Percentiles rank a stretch among this genome's conserved stretches.
These are phyloP conservation scores for Fonsecaea nubica DNA, from an alignment of 2,329 filamentous ascomycete genomes.

Conservation along the genomic window DNA sequence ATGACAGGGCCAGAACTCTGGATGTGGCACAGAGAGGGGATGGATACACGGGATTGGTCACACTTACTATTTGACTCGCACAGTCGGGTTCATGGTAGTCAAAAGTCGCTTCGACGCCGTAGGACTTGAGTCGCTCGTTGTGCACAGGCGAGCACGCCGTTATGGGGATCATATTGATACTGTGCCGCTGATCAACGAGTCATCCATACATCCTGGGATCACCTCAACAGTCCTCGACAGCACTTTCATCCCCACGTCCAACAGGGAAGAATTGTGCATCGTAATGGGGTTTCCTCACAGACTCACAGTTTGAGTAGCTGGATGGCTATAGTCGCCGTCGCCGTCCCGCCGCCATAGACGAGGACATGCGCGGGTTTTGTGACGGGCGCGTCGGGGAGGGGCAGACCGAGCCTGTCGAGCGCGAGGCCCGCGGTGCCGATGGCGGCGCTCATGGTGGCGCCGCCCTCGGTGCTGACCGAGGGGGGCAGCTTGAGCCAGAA, in stretches of 20 bases:
- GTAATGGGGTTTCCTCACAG: too few species aligned
- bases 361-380: conserved; percentile 31
- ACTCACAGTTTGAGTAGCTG: conserved; percentile 41
- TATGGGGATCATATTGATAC: conserved; percentile 11
- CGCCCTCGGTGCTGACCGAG: conserved; percentile 17
- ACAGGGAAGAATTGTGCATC: too few species aligned
- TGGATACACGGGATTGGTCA: background rate
- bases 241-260: too few species aligned
- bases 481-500: conserved; percentile 29
- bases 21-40: too few species aligned
- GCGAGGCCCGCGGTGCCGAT: conserved; percentile 29
- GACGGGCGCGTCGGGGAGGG: conserved; percentile 23
- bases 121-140: conserved; percentile 16
- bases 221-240: too few species aligned
- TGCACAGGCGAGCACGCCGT: conserved; percentile 15
- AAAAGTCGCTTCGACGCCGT: conserved; percentile 4
- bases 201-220: too few species aligned
- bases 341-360: conserved; percentile 30
- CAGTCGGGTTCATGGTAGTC: background rate
- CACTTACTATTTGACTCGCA: background rate
- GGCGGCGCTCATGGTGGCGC: conserved; percentile 19
- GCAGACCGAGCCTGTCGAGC: conserved; percentile 25
- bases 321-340: conserved; percentile 38
- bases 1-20: too few species aligned
- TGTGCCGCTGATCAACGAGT: background rate